Evolutionary conservation across 2,329 filamentous ascomycete genomes (phyloP), one percentile per base, ranked within the genome.

Genomic region (Nemania diffusa): DNA sequence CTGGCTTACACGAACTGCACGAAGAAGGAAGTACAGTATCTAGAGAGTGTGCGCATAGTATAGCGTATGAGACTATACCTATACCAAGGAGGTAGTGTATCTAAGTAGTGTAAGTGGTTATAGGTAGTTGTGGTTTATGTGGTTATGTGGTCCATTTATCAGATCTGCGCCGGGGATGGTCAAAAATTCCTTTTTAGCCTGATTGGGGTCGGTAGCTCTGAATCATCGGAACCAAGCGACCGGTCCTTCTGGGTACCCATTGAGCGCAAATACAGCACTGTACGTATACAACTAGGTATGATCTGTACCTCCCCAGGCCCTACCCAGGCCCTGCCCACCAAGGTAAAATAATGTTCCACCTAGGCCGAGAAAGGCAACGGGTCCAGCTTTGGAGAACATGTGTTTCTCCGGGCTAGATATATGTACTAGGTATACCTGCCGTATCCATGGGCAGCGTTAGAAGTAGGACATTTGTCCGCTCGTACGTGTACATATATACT

Each of bases 111-210:
- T 5, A 34, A 34, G 32, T 34, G 11, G 5, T 11, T 34, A 34
- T 34, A 34, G 32, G 32, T 34, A 34, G 11, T n/a, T 5, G 32
- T 34, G 32, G 32, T 34, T 34, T 5, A 5, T 34, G 32, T 34
- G 32, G 32, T 34, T 34, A 5, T 34, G 32, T 40, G 15, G 37
- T 40, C 17, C 6, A 27, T 62, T 67, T 69, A 71, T 70, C 67
- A 71, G 71, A 74, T 73, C 69, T 67, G 67, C 69, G 52, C 57
- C 67, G 71, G 73, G 70, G 62, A 72, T 74, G 46, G 52, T 53
- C 46, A 64, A 57, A 64, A 68, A 63, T 57, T 48, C 65, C 65
- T 71, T 69, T 70, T 76, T 75, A 75, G 72, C 72, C 74, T 72
- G 73, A 73, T 70, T 71, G 56, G 65, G 65, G 64, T 72, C 46